Evolutionary conservation across 2,329 filamentous ascomycete species (phyloP).

Genomic region (Trichophyton equinum): DNA sequence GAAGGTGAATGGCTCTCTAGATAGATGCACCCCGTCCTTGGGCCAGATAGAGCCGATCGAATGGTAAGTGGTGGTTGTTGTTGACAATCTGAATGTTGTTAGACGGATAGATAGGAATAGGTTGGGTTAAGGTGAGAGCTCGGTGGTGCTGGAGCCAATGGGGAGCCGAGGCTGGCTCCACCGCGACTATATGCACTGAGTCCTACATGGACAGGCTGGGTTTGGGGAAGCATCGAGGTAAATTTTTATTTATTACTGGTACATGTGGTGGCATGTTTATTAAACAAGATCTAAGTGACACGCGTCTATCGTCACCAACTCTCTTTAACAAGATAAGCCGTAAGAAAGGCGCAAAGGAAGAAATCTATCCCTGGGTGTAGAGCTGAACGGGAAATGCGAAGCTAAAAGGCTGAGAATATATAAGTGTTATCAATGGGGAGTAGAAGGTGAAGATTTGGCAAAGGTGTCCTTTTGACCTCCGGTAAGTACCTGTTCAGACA

Average conservation of each 20-base stretch:
- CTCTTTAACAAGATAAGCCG: background rate
- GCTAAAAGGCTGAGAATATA: background rate
- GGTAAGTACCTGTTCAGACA: conserved; percentile 7
- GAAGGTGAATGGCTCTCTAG: background rate
- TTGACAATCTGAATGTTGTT: background rate
- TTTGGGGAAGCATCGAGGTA: background rate
- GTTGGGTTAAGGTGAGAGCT: background rate
- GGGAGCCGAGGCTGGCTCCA: background rate
- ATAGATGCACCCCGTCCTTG: background rate
- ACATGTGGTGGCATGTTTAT: background rate
- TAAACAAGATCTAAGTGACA: background rate
- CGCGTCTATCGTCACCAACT: background rate
- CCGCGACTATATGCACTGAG: background rate
- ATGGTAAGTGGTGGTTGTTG: background rate
- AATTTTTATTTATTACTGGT: background rate
- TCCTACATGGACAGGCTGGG: background rate
- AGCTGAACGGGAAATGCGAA: background rate
- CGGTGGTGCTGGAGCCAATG: background rate
- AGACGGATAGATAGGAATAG: background rate
- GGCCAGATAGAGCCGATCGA: background rate
- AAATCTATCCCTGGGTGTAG: no score
- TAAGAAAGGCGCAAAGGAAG: no score
- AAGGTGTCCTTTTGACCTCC: background rate
- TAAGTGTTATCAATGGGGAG: background rate
- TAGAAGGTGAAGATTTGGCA: background rate